phyloP scores from a whole-genome alignment of 768 basidiomycete species.

The Lentinula sp. region DNA sequence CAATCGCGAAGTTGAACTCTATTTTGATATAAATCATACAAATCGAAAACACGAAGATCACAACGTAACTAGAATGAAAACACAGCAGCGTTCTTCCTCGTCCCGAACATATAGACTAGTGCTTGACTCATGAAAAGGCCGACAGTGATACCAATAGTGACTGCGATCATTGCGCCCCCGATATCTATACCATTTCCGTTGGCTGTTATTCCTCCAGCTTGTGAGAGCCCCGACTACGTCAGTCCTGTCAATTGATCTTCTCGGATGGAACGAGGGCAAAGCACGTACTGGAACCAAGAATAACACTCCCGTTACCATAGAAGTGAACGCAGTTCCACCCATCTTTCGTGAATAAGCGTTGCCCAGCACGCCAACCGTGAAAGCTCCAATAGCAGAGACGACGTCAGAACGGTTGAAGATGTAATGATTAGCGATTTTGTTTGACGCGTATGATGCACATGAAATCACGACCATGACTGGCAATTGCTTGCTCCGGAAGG shows the following conservation, averaged over 20 bases:
- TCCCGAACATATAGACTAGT: slow-evolving; percentile 81
- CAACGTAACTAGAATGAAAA: slow-evolving; percentile 62
- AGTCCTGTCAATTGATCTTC: neutral
- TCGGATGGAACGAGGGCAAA: neutral
- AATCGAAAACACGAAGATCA: slow-evolving; percentile 1
- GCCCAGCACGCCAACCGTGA: slow-evolving; percentile 72
- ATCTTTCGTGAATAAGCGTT: slow-evolving; percentile 79
- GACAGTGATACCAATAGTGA: slow-evolving; percentile 86
- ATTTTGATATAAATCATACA: neutral
- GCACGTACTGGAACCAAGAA: slow-evolving; percentile 78
- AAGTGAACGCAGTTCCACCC: slow-evolving; percentile 84
- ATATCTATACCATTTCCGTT: slow-evolving; percentile 81
- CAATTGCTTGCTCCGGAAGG: slow-evolving; percentile 62
- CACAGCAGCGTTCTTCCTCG: slow-evolving; percentile 76
- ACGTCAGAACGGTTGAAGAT: slow-evolving; percentile 83
- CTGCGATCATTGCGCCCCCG: slow-evolving; percentile 83
- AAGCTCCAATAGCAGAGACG: slow-evolving; percentile 81
- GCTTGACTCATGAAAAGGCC: slow-evolving; percentile 87
- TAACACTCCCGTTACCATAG: slow-evolving; percentile 85
- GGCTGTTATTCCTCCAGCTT: slow-evolving; percentile 79
- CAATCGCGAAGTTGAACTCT: no score
- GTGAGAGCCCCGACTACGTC: slow-evolving; percentile 72
- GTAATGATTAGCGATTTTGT: slow-evolving; percentile 78
- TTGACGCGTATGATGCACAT: slow-evolving; percentile 72
- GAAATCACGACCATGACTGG: slow-evolving; percentile 83